Evolutionary conservation across 2,329 filamentous ascomycete species (phyloP).

Genomic region (Chrysosporium queenslandicum): DNA sequence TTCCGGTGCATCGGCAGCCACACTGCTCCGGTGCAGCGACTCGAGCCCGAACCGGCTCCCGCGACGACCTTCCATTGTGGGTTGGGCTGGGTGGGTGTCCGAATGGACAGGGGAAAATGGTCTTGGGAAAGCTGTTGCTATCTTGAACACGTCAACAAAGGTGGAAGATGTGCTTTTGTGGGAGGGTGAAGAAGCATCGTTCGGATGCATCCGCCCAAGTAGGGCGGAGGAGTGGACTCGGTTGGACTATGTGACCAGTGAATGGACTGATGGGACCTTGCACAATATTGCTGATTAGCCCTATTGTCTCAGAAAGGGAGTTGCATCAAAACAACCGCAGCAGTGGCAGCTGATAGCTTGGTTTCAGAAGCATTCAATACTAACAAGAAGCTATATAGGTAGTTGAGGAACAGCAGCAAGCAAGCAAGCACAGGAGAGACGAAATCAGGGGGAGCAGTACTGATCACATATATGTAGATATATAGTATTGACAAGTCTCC

Average conservation of each 20-base stretch:
- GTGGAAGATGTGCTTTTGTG: slow-evolving; percentile 30
- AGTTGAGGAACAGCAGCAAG: neutral
- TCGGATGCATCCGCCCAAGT: slow-evolving; percentile 34
- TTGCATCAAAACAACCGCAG: neutral
- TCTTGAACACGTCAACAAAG: slow-evolving; percentile 37
- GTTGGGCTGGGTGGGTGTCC: slow-evolving; percentile 21
- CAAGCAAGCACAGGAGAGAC: neutral
- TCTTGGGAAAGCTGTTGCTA: slow-evolving; percentile 34
- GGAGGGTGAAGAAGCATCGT: slow-evolving; percentile 31
- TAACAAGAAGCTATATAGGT: slow-evolving; percentile 5
- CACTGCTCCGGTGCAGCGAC: slow-evolving; percentile 35
- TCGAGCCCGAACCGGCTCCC: slow-evolving; percentile 31
- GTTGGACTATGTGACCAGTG: slow-evolving; percentile 8
- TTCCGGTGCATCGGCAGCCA: slow-evolving; percentile 28
- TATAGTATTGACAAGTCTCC: too few species aligned
- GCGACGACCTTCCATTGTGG: slow-evolving; percentile 28
- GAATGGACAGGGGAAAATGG: slow-evolving; percentile 29
- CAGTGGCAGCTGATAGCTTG: neutral
- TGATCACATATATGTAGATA: slow-evolving; percentile 3
- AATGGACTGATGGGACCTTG: slow-evolving; percentile 3
- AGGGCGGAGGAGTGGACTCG: slow-evolving; percentile 1
- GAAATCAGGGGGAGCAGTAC: slow-evolving; percentile 1
- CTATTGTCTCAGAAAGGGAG: neutral
- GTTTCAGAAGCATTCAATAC: neutral
- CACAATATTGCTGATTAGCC: slow-evolving; percentile 3